Evolutionary conservation across 2,329 filamentous ascomycete species (phyloP), one percentile per base, ranked within the genome.

Genomic region (Microascus cirrosus): DNA sequence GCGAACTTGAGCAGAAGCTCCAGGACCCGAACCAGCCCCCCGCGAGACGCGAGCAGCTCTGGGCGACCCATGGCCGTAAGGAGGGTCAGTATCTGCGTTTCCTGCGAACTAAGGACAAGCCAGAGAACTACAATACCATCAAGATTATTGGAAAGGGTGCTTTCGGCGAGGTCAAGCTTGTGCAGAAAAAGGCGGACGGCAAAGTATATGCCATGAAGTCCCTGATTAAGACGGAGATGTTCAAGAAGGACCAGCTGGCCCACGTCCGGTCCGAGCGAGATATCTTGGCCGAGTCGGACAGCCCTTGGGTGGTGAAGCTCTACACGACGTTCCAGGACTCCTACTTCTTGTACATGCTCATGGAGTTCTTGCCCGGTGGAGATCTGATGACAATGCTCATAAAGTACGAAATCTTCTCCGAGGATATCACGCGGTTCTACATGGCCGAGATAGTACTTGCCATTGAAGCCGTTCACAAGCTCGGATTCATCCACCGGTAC

Each of bases 371-470:
- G 71, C 94, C 94, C 8, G 94, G 94, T 72, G 94, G 94, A 72
- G 94, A 99, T 76, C 74, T 99, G 71, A 99, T 99, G 94, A 99
- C 94, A 3, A 99, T 99, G 94, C 80, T 99, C 65, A 99, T 99
- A 77, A 99, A 97, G 80, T 99, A 99, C 69, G 94, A 99, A 71
- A 96, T 99, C 71, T 99, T 99, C 72, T 95, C 91, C 0, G 93
- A 97, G 71, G 94, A 99, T 65, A 97, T 99, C 64, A 99, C 94
- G 34, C 85, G 94, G 20, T 99, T 99, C 74, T 99, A 99, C 74
- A 99, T 99, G 83, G 94, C 94, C 25, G 93, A 99, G 72, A 93
- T 97, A 66, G 90, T 96, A 25, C 81, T 97, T 68, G 94, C 94
- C n/a, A 97, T 99, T 64, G 94, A 99, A 69, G 94, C 94, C 15